Evolutionary conservation across 78 protist genomes (phyloP), one percentile per base, ranked within the genome.

Genomic region (Guillardia theta): DNA sequence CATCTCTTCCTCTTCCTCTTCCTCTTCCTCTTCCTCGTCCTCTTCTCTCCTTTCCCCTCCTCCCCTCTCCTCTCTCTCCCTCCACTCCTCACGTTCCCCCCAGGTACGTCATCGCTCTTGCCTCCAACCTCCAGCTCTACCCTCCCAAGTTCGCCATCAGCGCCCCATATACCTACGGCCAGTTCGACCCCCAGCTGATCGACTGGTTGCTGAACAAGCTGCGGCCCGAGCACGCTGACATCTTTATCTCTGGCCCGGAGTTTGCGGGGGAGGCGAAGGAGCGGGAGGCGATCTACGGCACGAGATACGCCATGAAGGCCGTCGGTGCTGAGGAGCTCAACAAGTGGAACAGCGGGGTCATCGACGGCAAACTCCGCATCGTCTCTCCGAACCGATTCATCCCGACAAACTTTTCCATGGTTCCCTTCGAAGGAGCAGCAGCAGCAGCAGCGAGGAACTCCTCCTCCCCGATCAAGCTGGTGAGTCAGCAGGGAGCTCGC

Each of bases 241-340:
- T 41, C 88, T 41, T 22, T 48, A 0, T 12, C 54, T 0, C 88
- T 8, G 44, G 54, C 30, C 22, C 22, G 4, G 41, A n/a, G 22
- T 87, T 93, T n/a, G 94, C 18, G 93, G 78, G 45, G 39, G 24
- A 2, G n/a, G 64, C 96, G 12, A 15, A 58, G 22, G 45, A 3
- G 92, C 41, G 37, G 83, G 96, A 95, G 94, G 64, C 44, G 47
- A 83, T 94, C 94, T 95, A 95, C 33, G 92, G 93, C 9, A 95
- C 96, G 0, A 22, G 4, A 45, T 88, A 95, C 94, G 0, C 0
- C 27, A 4, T 27, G 36, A 21, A 3, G 46, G 30, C 41, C 6
- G 43, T 95, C 36, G 93, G 12, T 10, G 94, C 9, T 27, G 39
- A 24, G 37, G 27, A 76, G 48, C 24, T 95, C 19, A 18, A 47